phyloP scores from a whole-genome alignment of 352 stramenopile species.

The Globisporangium apiculatum region DNA sequence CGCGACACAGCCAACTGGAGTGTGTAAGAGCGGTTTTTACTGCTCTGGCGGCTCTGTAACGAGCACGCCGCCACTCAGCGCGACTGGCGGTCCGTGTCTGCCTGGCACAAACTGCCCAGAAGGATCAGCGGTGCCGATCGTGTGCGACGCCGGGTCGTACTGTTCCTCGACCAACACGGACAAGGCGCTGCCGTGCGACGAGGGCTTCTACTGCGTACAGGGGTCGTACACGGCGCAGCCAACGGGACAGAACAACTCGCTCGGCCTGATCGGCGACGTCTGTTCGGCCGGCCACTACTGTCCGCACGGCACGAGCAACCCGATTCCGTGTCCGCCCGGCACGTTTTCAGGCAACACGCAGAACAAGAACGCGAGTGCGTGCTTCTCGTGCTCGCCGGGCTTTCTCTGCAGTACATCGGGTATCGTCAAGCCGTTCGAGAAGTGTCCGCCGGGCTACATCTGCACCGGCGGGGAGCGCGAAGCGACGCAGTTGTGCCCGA shows the following conservation, averaged over 20 bases:
- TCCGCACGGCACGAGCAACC: conserved; percentile 66
- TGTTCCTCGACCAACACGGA: conserved; percentile 75
- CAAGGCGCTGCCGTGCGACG: conserved; percentile 53
- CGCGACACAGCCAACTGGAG: conserved; percentile 32
- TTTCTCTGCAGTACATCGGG: conserved; percentile 58
- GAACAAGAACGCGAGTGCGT: conserved; percentile 48
- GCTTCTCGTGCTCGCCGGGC: conserved; percentile 51
- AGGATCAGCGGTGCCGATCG: conserved; percentile 73
- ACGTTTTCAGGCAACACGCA: conserved; percentile 68
- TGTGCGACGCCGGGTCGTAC: conserved; percentile 73
- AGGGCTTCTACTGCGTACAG: conserved; percentile 87
- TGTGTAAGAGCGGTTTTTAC: conserved; percentile 81
- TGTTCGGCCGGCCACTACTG: conserved; percentile 76
- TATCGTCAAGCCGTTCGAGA: conserved; percentile 32
- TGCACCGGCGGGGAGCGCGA: conserved; percentile 56
- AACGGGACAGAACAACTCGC: conserved; percentile 60
- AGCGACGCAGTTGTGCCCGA: conserved; percentile 46
- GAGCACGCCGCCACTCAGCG: conserved; percentile 31
- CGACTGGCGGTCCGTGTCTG: conserved; percentile 66
- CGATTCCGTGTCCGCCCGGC: conserved; percentile 64
- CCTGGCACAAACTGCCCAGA: conserved; percentile 84
- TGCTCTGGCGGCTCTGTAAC: conserved; percentile 58
- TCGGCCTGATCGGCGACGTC: conserved; percentile 68
- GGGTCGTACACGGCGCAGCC: conserved; percentile 71
- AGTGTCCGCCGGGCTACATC: conserved; percentile 47